Evolutionary conservation across 1,139 yeast species (phyloP), one percentile per base, ranked within the genome.

Genomic region (Taiozyma sp.): DNA sequence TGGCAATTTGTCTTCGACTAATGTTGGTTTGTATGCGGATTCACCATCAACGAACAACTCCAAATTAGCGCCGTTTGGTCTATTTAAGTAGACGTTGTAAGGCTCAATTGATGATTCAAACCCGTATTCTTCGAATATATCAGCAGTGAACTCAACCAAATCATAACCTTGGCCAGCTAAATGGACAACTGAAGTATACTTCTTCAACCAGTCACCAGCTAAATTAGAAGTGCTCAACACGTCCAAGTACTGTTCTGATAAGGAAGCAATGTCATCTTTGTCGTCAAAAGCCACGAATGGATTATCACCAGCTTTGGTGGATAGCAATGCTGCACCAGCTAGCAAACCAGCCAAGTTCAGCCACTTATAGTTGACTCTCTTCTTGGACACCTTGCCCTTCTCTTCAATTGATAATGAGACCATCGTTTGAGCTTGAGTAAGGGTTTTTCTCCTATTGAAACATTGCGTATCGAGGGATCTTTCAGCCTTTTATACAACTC

Each of bases 91-190:
- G 11, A 81, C 75, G 48, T 83, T 81, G 59, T 81, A 84, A 16
- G 79, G 69, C 54, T 80, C 88, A 49, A 83, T 70, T 19, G 73
- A 67, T 19, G 83, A 65, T 52, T 68, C 56, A 51, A 83, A 68
- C 0, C 91, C 91, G 58, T 72, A 85, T 57, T 83, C 85, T 50
- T 72, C 75, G 60, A 84, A 83, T 62, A 82, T 81, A 7, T 70
- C 69, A 43, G 72, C 70, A 9, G 95, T 85, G 78, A 85, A 88
- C 48, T 85, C 73, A 19, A 81, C 93, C 53, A 85, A 70, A 13
- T 72, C 80, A 50, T 71, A 68, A 62, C 83, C 83, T 41, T 83
- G 78, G 11, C 95, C 96, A 1, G 93, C 89, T 52, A 87, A 70
- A 63, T 87, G 95, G 2, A 86, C 79, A 47, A 75, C 79, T n/a